phyloP scores from a whole-genome alignment of 208 protist species.

The Leishmania guyanensis region DNA sequence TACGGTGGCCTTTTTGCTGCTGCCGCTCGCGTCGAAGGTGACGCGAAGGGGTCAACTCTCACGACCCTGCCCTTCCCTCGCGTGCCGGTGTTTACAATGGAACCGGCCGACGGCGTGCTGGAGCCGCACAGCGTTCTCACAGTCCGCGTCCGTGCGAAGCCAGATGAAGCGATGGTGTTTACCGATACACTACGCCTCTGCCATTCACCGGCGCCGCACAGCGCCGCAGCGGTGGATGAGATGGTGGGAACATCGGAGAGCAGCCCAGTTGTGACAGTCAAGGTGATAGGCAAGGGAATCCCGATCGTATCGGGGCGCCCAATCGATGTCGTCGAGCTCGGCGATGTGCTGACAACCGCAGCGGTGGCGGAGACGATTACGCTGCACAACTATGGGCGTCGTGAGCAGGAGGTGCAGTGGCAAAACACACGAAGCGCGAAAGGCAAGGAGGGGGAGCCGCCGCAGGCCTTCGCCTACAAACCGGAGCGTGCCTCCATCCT shows the following conservation, averaged over 20 bases:
- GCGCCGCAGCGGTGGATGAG: conserved; percentile 6
- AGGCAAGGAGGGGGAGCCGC: conserved; percentile 66
- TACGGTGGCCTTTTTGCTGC: conserved; percentile 9
- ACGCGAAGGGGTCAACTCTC: neutral
- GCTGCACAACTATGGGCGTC: conserved; percentile 91
- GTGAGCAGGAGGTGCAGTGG: conserved; percentile 92
- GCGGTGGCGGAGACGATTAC: conserved; percentile 49
- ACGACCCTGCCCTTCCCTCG: conserved; percentile 22
- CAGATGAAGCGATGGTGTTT: conserved; percentile 91
- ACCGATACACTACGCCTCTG: conserved; percentile 75
- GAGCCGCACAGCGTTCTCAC: conserved; percentile 50
- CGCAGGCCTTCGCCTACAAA: conserved; percentile 74
- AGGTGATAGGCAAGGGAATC: conserved; percentile 88
- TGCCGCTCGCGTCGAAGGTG: neutral
- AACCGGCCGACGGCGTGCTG: conserved; percentile 59
- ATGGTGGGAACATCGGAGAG: conserved; percentile 23
- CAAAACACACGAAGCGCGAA: conserved; percentile 63
- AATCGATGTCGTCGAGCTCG: conserved; percentile 76
- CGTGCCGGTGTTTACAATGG: conserved; percentile 42
- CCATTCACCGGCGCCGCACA: neutral
- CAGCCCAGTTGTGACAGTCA: conserved; percentile 46
- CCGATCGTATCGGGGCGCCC: conserved; percentile 74
- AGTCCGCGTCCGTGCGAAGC: conserved; percentile 67
- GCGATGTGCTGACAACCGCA: conserved; percentile 89
- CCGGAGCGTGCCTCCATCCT: conserved; percentile 84